phyloP scores from a whole-genome alignment of 2,329 filamentous ascomycete species.

The Fusarium drepaniforme region DNA sequence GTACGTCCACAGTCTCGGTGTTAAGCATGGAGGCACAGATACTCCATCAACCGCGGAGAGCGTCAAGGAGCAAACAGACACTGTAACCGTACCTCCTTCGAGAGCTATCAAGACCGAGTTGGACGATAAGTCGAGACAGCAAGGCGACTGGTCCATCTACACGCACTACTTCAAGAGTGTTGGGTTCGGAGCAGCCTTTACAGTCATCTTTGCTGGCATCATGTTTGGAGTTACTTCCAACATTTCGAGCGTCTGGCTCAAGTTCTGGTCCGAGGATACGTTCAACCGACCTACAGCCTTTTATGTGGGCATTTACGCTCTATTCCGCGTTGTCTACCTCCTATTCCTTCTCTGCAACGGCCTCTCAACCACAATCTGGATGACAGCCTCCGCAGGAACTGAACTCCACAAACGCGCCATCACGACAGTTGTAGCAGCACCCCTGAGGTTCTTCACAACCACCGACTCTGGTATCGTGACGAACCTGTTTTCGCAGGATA shows the following conservation, averaged over 20 bases:
- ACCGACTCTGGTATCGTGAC: slow-evolving; percentile 57
- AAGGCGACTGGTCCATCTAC: slow-evolving; percentile 51
- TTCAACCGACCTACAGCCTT: slow-evolving; percentile 39
- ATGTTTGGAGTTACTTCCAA: slow-evolving; percentile 44
- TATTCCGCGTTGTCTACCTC: slow-evolving; percentile 35
- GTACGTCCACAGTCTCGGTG: slow-evolving; percentile 54
- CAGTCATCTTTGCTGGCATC: slow-evolving; percentile 37
- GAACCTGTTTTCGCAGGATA: slow-evolving; percentile 61
- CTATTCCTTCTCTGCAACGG: slow-evolving; percentile 36
- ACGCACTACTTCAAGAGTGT: slow-evolving; percentile 50
- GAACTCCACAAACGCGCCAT: slow-evolving; percentile 51
- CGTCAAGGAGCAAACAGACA: background rate
- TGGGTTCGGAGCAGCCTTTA: slow-evolving; percentile 20
- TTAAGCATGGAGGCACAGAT: slow-evolving; percentile 40
- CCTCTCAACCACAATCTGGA: slow-evolving; percentile 32
- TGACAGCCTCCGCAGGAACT: slow-evolving; percentile 47
- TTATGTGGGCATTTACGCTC: slow-evolving; percentile 49
- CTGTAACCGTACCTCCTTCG: background rate
- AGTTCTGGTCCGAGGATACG: slow-evolving; percentile 53
- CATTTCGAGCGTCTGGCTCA: slow-evolving; percentile 55
- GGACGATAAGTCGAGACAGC: slow-evolving; percentile 44
- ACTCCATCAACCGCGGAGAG: background rate
- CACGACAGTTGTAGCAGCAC: slow-evolving; percentile 51
- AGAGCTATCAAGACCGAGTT: background rate
- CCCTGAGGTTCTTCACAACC: slow-evolving; percentile 55